Conservation (phyloP, 805 yeast species). For the Candida incommunis region DNA sequence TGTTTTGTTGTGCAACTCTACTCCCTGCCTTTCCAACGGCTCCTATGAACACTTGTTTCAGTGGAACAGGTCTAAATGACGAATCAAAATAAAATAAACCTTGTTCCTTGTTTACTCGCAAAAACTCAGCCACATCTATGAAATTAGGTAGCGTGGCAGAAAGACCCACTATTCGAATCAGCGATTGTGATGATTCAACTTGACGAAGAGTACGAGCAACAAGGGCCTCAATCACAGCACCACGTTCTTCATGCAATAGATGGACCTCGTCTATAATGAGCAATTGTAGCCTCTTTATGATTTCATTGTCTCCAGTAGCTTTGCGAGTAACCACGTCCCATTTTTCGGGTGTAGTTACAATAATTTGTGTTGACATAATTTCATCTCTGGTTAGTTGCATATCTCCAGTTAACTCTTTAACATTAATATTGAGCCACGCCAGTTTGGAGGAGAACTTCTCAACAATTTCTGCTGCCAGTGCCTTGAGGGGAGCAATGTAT, state of each 20-base stretch:
- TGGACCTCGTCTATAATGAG: slow-evolving; percentile 94
- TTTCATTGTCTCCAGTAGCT: slow-evolving; percentile 74
- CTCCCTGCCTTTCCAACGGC: slow-evolving; percentile 78
- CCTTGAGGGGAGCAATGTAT: slow-evolving; percentile 87
- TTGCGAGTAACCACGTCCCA: slow-evolving; percentile 98
- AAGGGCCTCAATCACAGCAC: slow-evolving; percentile 89
- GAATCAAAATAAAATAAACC: slow-evolving; percentile 95
- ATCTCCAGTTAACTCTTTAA: slow-evolving; percentile 85
- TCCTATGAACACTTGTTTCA: slow-evolving; percentile 77
- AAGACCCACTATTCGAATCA: slow-evolving; percentile 87
- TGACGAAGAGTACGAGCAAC: slow-evolving; percentile 91
- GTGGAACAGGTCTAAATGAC: slow-evolving; percentile 85
- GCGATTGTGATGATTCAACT: slow-evolving; percentile 84
- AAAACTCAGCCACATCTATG: slow-evolving; percentile 85
- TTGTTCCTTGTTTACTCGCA: slow-evolving; percentile 68
- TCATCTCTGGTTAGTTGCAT: slow-evolving; percentile 82
- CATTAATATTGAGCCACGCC: slow-evolving; percentile 74
- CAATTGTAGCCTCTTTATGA: slow-evolving; percentile 71
- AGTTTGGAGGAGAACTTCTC: slow-evolving; percentile 71
- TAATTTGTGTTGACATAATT: slow-evolving; percentile 67
- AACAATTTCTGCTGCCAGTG: slow-evolving; percentile 92
- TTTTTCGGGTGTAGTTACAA: slow-evolving; percentile 91
- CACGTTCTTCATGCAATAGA: slow-evolving; percentile 91
- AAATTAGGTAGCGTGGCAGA: slow-evolving; percentile 91
- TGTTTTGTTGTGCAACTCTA: slow-evolving; percentile 37